These are phyloP conservation scores for Emydomyces testavorans DNA, from an alignment of 2,329 filamentous ascomycete species.

Conservation along the genomic window DNA sequence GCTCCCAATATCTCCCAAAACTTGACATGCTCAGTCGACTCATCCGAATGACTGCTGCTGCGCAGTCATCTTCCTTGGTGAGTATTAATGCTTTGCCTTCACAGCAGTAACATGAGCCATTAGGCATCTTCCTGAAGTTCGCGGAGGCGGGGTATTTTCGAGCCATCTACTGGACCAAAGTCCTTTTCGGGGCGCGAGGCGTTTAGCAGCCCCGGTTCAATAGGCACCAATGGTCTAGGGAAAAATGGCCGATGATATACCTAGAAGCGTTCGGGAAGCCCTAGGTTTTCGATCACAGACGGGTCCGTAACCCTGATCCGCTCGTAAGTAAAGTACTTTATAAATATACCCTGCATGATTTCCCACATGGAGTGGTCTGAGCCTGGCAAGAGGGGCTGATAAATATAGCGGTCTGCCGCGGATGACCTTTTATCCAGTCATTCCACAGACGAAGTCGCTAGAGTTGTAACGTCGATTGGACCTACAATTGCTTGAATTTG, in stretches of 20 bases:
- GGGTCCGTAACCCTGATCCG: neutral
- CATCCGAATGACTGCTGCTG: neutral
- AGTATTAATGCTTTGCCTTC: neutral
- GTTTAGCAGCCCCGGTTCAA: constrained; percentile 5
- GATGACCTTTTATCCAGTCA: neutral
- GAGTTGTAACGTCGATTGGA: neutral
- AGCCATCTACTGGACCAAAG: constrained; percentile 14
- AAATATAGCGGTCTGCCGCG: neutral
- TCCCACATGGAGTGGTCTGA: neutral
- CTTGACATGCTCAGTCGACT: neutral
- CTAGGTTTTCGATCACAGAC: neutral
- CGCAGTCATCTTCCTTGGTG: neutral
- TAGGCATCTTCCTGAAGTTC: neutral
- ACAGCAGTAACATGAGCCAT: neutral
- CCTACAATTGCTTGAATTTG: neutral
- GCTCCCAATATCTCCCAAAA: neutral
- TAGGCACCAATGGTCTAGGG: constrained; percentile 1
- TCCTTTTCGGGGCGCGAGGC: constrained; percentile 7
- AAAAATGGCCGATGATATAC: neutral
- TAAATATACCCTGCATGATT: constrained; percentile 1
- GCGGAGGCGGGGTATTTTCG: constrained; percentile 13
- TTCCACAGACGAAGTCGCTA: neutral
- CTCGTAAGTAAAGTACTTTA: neutral
- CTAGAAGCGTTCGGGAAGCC: constrained; percentile 4
- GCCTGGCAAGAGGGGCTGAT: neutral